Evolutionary conservation across 2,329 filamentous ascomycete species (phyloP), one percentile per base, ranked within the genome.

Genomic region (Chaetomiaceae sp.): DNA sequence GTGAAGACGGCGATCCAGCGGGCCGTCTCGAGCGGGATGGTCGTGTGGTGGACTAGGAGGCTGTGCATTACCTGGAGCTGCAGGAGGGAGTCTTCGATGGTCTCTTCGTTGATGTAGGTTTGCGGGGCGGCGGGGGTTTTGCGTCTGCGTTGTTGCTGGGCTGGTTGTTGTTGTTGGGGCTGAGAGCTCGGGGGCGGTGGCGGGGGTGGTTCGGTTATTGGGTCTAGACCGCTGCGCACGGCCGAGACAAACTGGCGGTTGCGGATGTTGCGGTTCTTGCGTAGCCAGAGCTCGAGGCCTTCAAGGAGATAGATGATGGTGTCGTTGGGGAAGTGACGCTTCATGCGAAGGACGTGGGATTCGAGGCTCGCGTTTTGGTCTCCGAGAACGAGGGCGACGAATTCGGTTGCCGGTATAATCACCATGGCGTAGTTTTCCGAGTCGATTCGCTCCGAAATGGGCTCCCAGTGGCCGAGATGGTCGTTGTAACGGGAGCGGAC

Each of bases 1-100:
- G 88, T 92, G 60, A 91, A 89, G 30, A 78, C 73, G 25, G 77
- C 72, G 25, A 91, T 81, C 84, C 86, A 89, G 58, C 85, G 78
- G 2, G 86, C 85, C 1, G 85, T 87, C 60, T 89, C 85, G 0
- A 78, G 63, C 0, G 77, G 61, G 2, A 71, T 67, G 13, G 66
- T 68, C 1, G 85, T 87, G 64, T 92, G 86, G 63, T 90, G 85
- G 39, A 91, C 81, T 4, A 88, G 70, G 19, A 79, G 79, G 5
- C 73, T 71, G 65, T 91, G 82, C 20, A 77, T 66, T 5, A 91
- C 75, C 64, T 92, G 87, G 4, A 92, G 70, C 14, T 79, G 73
- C 10, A 92, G 71, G 3, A 91, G 71, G 4, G 84, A 83, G 58
- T 88, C 83, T 62, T 91, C 87, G 39, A 91, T 72, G 19, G 71